Percentiles rank a stretch among this genome's conserved stretches.
Conservation (phyloP, 805 yeast species). For the Metschnikowia bowlesiae region DNA sequence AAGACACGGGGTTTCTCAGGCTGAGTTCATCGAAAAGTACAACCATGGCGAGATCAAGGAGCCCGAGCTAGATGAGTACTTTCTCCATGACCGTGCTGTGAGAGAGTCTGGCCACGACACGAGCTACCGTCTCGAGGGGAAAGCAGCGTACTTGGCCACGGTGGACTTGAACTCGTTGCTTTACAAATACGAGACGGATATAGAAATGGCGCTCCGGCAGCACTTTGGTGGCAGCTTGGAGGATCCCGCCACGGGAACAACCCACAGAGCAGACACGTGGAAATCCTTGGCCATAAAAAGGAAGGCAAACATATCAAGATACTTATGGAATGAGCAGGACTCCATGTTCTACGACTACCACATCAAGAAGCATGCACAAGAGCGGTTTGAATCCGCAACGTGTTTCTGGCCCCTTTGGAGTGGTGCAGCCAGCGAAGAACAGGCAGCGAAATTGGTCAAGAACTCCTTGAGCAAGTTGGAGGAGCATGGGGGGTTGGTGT, state of each 20-base stretch:
- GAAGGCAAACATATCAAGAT: slow-evolving; percentile 53
- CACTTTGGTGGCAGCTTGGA: slow-evolving; percentile 50
- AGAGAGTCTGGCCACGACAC: slow-evolving; percentile 98
- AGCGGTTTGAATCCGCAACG: slow-evolving; percentile 79
- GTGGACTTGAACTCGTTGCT: slow-evolving; percentile 82
- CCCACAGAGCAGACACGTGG: slow-evolving; percentile 60
- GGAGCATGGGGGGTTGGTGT: slow-evolving; percentile 81
- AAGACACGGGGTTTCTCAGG: slow-evolving; percentile 54
- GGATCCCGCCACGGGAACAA: slow-evolving; percentile 18
- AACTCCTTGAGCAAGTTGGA: slow-evolving; percentile 68
- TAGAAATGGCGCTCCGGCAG: slow-evolving; percentile 56
- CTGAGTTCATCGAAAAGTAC: slow-evolving; percentile 60
- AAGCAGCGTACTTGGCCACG: slow-evolving; percentile 85
- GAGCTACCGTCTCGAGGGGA: slow-evolving; percentile 81
- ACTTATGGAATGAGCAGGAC: slow-evolving; percentile 77
- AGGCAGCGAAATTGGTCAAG: slow-evolving; percentile 60
- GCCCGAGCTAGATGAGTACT: slow-evolving; percentile 82
- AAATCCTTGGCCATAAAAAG: slow-evolving; percentile 50
- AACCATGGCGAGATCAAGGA: slow-evolving; percentile 62
- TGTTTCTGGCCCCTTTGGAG: slow-evolving; percentile 93
- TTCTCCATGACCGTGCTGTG: slow-evolving; percentile 88
- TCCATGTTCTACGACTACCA: slow-evolving; percentile 85
- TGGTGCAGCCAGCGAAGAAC: slow-evolving; percentile 56
- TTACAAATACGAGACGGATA: slow-evolving; percentile 87
- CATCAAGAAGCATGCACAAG: slow-evolving; percentile 49